Evolutionary conservation across 208 protist species (phyloP).

Genomic region (Leishmania guyanensis): DNA sequence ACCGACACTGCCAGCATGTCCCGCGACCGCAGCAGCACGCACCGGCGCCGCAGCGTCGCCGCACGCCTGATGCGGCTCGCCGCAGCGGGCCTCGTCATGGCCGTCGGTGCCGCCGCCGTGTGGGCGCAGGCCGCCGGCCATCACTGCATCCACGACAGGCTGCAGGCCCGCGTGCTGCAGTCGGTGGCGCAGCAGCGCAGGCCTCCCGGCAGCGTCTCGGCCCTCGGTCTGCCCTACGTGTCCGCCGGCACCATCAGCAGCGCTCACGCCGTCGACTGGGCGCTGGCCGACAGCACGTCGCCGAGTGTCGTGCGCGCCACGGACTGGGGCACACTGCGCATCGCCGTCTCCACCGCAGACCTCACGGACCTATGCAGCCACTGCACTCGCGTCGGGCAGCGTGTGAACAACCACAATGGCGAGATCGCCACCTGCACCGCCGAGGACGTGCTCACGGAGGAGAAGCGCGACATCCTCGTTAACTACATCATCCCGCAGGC

Average conservation of each 20-base stretch:
- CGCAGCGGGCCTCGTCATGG: neutral
- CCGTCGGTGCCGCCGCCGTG: neutral
- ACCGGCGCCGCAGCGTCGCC: conserved; percentile 4
- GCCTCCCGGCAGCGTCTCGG: conserved; percentile 5
- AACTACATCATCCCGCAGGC: too few species aligned
- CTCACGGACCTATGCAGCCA: conserved; percentile 45
- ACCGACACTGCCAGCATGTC: neutral
- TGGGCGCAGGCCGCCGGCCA: conserved; percentile 19
- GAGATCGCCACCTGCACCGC: neutral
- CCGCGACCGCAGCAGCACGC: neutral
- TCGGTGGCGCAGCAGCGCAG: neutral
- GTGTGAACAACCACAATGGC: conserved; percentile 24
- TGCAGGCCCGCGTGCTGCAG: conserved; percentile 28
- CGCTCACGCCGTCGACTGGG: conserved; percentile 1
- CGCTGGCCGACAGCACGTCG: conserved; percentile 33
- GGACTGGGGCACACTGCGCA: conserved; percentile 43
- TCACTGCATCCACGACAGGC: conserved; percentile 21
- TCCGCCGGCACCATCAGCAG: neutral
- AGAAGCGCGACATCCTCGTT: too few species aligned
- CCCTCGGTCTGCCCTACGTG: conserved; percentile 12
- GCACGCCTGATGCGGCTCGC: conserved; percentile 17
- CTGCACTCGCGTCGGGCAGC: conserved; percentile 37
- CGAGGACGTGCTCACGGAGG: too few species aligned
- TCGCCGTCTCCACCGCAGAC: conserved; percentile 36
- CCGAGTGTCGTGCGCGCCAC: neutral